Evolutionary conservation across 2,329 filamentous ascomycete species (phyloP).

Genomic region (Penicillium sp.): DNA sequence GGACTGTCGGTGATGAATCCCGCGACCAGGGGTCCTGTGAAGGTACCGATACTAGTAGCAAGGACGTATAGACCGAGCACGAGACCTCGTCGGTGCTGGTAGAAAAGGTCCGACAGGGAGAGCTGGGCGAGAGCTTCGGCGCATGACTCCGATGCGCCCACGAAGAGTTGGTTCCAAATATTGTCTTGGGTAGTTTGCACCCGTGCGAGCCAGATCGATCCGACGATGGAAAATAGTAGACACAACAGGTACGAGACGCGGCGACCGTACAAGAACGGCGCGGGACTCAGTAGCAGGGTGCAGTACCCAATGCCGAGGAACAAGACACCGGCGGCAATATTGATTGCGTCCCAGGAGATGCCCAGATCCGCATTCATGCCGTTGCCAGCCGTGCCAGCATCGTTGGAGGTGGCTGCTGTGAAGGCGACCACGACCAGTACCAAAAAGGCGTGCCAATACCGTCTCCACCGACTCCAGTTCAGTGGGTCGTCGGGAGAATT

Average conservation of each 20-base stretch:
- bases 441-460: constrained; percentile 52
- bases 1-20: constrained; percentile 50
- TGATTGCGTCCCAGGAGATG: constrained; percentile 54
- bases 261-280: constrained; percentile 55
- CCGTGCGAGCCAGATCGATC: constrained; percentile 55
- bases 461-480: constrained; percentile 50
- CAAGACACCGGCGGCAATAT: constrained; percentile 57
- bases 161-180: constrained; percentile 57
- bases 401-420: constrained; percentile 57
- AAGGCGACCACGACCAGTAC: constrained; percentile 44
- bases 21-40: constrained; percentile 54
- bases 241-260: constrained; percentile 56
- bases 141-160: constrained; percentile 57
- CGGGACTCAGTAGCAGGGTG: constrained; percentile 53
- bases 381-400: constrained; percentile 53
- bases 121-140: constrained; percentile 58
- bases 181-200: constrained; percentile 46
- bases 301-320: constrained; percentile 58
- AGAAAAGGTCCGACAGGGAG: constrained; percentile 59
- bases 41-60: constrained; percentile 57
- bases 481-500: constrained; percentile 54
- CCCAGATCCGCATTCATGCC: constrained; percentile 52
- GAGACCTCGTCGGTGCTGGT: constrained; percentile 56
- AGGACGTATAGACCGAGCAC: constrained; percentile 57
- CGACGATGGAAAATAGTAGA: constrained; percentile 49